Evolutionary conservation across 768 basidiomycete genomes (phyloP).

Genomic region (Leccinum disarticulatum): DNA sequence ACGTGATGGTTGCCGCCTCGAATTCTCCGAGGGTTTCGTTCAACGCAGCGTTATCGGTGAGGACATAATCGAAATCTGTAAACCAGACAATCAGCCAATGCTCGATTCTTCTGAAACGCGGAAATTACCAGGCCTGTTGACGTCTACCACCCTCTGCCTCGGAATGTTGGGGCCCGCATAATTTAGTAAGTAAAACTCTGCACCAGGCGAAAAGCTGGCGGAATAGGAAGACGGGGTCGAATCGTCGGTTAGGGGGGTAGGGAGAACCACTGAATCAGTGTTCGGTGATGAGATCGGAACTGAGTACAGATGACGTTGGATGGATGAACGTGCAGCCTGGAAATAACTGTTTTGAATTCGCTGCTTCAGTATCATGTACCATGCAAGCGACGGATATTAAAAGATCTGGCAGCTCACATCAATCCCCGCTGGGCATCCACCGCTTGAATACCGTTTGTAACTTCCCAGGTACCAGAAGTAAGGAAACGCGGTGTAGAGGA

Average conservation of each 20-base stretch:
- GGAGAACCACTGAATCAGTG: constrained; percentile 34
- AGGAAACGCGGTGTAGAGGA: constrained; percentile 74
- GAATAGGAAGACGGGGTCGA: constrained; percentile 56
- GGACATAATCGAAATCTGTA: constrained; percentile 58
- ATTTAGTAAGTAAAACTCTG: constrained; percentile 77
- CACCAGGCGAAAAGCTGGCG: constrained; percentile 79
- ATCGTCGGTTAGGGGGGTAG: constrained; percentile 53
- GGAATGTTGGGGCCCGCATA: constrained; percentile 85
- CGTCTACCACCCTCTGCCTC: constrained; percentile 77
- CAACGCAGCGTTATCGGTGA: constrained; percentile 71
- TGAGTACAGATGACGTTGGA: constrained; percentile 82
- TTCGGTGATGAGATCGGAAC: constrained; percentile 61
- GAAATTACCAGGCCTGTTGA: constrained; percentile 44
- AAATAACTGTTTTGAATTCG: constrained; percentile 66
- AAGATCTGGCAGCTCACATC: constrained; percentile 54
- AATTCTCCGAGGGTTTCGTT: constrained; percentile 64
- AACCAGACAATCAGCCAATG: constrained; percentile 3
- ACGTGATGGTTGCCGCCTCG: constrained; percentile 65
- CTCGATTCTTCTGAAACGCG: neutral
- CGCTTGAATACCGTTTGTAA: constrained; percentile 68
- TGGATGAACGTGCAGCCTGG: constrained; percentile 80
- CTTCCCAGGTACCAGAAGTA: constrained; percentile 90
- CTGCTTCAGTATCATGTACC: constrained; percentile 23
- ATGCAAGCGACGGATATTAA: constrained; percentile 33
- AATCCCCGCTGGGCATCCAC: constrained; percentile 66